These are phyloP conservation scores for Kodamaea leandrae DNA, from an alignment of 805 yeast species.

Conservation along the genomic window DNA sequence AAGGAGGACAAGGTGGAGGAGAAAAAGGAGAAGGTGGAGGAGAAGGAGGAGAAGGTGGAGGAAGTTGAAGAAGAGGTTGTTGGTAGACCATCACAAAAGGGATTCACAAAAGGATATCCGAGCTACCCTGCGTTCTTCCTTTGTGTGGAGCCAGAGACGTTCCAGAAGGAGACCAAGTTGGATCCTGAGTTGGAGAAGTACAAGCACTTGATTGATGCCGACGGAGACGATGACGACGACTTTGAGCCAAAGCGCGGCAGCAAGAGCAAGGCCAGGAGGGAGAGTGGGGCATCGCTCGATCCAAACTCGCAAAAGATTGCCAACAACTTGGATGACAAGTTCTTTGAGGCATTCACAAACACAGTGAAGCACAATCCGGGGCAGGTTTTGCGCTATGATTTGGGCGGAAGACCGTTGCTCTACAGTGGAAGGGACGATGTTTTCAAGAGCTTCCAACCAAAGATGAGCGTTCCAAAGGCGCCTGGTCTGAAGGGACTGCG, in stretches of 20 bases:
- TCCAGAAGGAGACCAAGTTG: conserved; percentile 47
- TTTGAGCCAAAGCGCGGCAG: conserved; percentile 2
- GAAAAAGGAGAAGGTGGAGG: conserved; percentile 12
- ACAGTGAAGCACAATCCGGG: conserved; percentile 76
- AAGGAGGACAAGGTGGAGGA: conserved; percentile 5
- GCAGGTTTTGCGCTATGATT: conserved; percentile 83
- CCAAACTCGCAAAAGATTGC: conserved; percentile 35
- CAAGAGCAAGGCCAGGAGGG: conserved; percentile 11
- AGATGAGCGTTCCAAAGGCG: conserved; percentile 44
- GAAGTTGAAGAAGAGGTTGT: conserved; percentile 9
- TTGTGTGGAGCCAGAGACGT: conserved; percentile 69
- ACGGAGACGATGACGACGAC: conserved; percentile 35
- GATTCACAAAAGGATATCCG: conserved; percentile 36
- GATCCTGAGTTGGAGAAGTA: conserved; percentile 51
- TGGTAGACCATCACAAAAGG: conserved; percentile 8
- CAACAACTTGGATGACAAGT: conserved; percentile 65
- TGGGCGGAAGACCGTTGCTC: conserved; percentile 74
- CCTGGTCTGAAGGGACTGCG: conserved; percentile 66
- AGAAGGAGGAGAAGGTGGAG: conserved; percentile 6
- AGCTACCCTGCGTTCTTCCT: conserved; percentile 64
- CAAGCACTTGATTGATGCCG: conserved; percentile 51
- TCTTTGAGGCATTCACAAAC: conserved; percentile 75
- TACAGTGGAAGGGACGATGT: conserved; percentile 63
- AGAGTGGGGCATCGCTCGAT: conserved; percentile 17
- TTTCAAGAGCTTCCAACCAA: conserved; percentile 40